These are phyloP conservation scores for Kockiozyma suomiensis DNA, from an alignment of 805 yeast genomes.

Conservation along the genomic window DNA sequence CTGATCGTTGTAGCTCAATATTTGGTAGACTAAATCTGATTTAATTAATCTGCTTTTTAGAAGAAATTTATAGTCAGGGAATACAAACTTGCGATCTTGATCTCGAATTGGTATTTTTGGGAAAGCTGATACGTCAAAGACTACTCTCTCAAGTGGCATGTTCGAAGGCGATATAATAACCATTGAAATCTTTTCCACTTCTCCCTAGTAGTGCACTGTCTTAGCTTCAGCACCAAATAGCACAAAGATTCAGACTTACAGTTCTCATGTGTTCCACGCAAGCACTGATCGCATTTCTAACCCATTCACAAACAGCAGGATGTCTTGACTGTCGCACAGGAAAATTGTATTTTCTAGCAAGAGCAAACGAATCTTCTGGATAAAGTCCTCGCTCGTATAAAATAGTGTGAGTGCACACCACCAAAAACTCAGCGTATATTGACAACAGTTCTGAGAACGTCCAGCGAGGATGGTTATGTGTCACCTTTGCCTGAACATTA, in stretches of 20 bases:
- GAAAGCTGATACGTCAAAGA: constrained; percentile 42
- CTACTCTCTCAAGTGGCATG: constrained; percentile 47
- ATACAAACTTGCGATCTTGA: constrained; percentile 33
- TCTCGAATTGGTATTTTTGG: constrained; percentile 36
- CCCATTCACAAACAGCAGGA: constrained; percentile 52
- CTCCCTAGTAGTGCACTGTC: too few species aligned
- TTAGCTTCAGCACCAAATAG: background rate
- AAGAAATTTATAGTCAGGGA: constrained; percentile 19
- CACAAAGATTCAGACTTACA: constrained; percentile 29
- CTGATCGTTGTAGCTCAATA: constrained; percentile 11
- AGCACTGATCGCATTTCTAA: constrained; percentile 45
- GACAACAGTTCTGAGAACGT: constrained; percentile 25
- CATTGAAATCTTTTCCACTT: constrained; percentile 39
- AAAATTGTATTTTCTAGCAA: constrained; percentile 49
- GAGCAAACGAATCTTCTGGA: constrained; percentile 53
- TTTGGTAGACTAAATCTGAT: background rate
- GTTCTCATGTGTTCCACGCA: constrained; percentile 30
- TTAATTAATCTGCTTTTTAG: background rate
- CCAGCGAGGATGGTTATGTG: constrained; percentile 14
- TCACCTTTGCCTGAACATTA: background rate
- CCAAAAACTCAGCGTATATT: constrained; percentile 43
- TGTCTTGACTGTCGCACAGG: constrained; percentile 50
- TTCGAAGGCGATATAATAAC: constrained; percentile 45
- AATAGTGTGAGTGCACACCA: constrained; percentile 57
- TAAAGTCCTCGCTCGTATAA: constrained; percentile 58